Evolutionary conservation across 805 yeast genomes (phyloP).

Genomic region (Dipodascus geniculatus): DNA sequence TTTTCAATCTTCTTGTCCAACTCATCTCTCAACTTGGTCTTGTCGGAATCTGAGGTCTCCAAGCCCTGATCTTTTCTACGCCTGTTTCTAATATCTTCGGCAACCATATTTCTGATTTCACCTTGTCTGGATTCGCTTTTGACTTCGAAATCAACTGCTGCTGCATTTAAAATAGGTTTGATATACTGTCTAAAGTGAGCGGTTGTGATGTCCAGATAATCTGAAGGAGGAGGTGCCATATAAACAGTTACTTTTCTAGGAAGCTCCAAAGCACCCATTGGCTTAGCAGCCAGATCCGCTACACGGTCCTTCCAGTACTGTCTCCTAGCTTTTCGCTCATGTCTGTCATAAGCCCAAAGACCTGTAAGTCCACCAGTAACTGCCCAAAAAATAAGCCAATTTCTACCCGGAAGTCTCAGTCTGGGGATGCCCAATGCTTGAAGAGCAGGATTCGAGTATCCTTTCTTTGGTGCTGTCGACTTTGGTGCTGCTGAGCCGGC

Average conservation of each 20-base stretch:
- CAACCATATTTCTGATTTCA: slow-evolving; percentile 68
- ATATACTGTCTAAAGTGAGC: slow-evolving; percentile 64
- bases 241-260: slow-evolving; percentile 75
- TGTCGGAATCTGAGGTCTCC: slow-evolving; percentile 16
- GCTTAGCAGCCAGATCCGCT: slow-evolving; percentile 37
- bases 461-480: background rate
- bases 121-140: slow-evolving; percentile 78
- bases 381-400: slow-evolving; percentile 86
- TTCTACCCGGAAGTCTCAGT: slow-evolving; percentile 72
- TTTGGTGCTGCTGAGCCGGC: background rate
- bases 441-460: slow-evolving; percentile 53
- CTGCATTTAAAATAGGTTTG: slow-evolving; percentile 76
- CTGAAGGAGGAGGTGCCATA: slow-evolving; percentile 96
- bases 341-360: slow-evolving; percentile 69
- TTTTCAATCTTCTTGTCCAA: slow-evolving; percentile 23
- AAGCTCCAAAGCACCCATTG: slow-evolving; percentile 34
- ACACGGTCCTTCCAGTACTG: slow-evolving; percentile 54
- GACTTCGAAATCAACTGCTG: slow-evolving; percentile 75
- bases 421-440: slow-evolving; percentile 75
- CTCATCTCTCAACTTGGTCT: slow-evolving; percentile 12
- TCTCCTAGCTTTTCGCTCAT: slow-evolving; percentile 56
- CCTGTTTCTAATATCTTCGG: slow-evolving; percentile 64
- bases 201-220: slow-evolving; percentile 63
- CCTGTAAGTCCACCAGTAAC: slow-evolving; percentile 56
- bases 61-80: slow-evolving; percentile 35